Conservation (phyloP, 345 rosid genomes). For the Excoecaria cochinchinensis region DNA sequence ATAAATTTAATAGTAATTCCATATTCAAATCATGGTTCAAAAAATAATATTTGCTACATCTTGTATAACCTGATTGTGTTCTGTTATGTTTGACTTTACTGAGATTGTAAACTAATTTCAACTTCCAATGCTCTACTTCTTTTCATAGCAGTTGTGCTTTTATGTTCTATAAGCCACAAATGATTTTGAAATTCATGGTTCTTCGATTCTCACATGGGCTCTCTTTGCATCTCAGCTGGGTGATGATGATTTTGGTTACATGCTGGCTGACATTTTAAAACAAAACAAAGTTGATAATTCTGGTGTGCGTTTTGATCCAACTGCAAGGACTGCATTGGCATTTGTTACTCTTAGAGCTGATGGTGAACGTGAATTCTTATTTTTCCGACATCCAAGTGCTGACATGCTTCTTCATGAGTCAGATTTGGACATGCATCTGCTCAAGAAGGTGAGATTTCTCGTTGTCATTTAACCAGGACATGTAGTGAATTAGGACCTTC, state of each 20-base stretch:
- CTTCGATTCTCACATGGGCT: neutral
- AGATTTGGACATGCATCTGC: constrained; percentile 67
- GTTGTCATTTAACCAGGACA: neutral
- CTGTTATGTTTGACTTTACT: neutral
- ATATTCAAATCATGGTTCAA: neutral
- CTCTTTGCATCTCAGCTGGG: constrained; percentile 54
- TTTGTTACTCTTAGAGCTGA: constrained; percentile 88
- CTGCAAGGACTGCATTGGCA: constrained; percentile 87
- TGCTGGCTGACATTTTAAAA: constrained; percentile 76
- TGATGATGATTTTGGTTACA: constrained; percentile 91
- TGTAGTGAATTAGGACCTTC: neutral
- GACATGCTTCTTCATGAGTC: constrained; percentile 93
- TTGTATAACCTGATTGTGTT: neutral
- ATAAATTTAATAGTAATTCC: neutral
- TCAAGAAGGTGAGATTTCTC: constrained; percentile 57
- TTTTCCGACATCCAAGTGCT: constrained; percentile 97
- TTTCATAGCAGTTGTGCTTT: neutral
- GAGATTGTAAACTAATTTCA: neutral
- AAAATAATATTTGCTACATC: neutral
- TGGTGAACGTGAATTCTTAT: constrained; percentile 97
- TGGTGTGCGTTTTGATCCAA: constrained; percentile 71
- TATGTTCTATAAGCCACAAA: neutral
- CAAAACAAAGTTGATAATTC: constrained; percentile 78
- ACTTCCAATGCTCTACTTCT: neutral
- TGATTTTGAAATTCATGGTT: neutral